Base-by-base conservation (phyloP, 192 early-diverging fungal genomes). In the Coemansia sp. region DNA sequence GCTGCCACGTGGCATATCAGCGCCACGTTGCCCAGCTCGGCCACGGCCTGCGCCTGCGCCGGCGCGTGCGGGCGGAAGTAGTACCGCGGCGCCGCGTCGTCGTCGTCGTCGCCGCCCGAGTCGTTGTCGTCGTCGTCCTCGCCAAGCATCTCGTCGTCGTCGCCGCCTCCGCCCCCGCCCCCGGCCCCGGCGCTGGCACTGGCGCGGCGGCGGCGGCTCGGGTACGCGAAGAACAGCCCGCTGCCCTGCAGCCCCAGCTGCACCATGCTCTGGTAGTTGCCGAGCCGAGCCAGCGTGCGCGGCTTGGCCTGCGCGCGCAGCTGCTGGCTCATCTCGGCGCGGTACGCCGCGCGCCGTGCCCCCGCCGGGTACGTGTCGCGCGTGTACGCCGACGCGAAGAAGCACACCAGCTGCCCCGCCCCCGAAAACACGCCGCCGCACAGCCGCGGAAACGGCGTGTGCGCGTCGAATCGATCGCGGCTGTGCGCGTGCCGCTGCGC, bases 381-480 rank as follows among this genome's bases (percentile, higher is more conserved):
- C 53, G 76, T 58, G 36, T 76, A 79, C 15, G 78, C 64, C 38
- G 83, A 68, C 20, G 79, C 71, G 39, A 78, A 85, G 36, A 85
- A 82, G 60, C 75, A 77, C 29, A 82, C 69, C 27, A 85, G 68
- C 58, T 63, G 59, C 39, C 78, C 78, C 9, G 82, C 59, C 19
- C 79, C 79, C 31, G 68, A 70, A 39, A 85, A 85, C 43, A 71
- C 71, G 10, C 71, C 83, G 58, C 83, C 83, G 49, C 83, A 85
- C 15, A 85, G 75, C 24, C 83, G 64, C 17, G 83, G 83, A 25
- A 85, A 85, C 42, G 83, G 78, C 12, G 69, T 70, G 17, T 61
- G 62, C n/a, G 67, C 43, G 54, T 67, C 73, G 42, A 65, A 65
- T 9, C 79, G 79, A 36, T 76, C 76, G 63, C 67, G 81, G 69